phyloP scores from a whole-genome alignment of 2,329 filamentous ascomycete genomes.

The Hymenoscyphus occultus region DNA sequence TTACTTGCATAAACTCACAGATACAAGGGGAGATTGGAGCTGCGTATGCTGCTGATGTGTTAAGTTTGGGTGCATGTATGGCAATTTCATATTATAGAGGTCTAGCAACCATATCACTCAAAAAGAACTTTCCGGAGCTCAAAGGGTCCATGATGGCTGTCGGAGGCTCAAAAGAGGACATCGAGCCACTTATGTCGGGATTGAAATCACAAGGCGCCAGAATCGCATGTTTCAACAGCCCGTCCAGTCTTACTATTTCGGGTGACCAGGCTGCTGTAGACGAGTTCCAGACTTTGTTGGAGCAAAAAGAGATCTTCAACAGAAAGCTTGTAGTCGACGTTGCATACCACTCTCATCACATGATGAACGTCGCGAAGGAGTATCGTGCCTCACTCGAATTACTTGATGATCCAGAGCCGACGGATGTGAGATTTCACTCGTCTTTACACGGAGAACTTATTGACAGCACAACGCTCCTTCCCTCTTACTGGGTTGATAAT shows the following conservation, averaged over 20 bases:
- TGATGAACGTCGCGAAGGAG: constrained; percentile 27
- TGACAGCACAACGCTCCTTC: constrained; percentile 31
- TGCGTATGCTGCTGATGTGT: constrained; percentile 42
- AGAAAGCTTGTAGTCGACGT: constrained; percentile 28
- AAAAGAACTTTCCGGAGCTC: constrained; percentile 14
- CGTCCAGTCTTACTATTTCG: constrained; percentile 31
- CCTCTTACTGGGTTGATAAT: constrained; percentile 46
- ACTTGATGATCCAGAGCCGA: constrained; percentile 12
- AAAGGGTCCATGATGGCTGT: constrained; percentile 24
- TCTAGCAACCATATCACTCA: constrained; percentile 19
- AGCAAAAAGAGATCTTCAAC: constrained; percentile 17
- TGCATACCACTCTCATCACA: constrained; percentile 35
- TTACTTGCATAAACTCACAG: neutral
- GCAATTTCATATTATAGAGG: constrained; percentile 45
- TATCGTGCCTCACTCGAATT: constrained; percentile 16
- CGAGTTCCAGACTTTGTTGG: constrained; percentile 23
- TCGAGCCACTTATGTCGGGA: constrained; percentile 11
- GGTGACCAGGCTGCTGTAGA: constrained; percentile 25
- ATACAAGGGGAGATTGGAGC: constrained; percentile 43
- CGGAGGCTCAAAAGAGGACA: constrained; percentile 19
- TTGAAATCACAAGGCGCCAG: constrained; percentile 7
- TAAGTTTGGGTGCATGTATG: constrained; percentile 38
- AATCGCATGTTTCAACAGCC: constrained; percentile 36
- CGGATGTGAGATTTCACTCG: constrained; percentile 24
- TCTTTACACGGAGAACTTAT: constrained; percentile 25